Conservation (phyloP, 2,329 filamentous ascomycete genomes). For the Botrytis paeoniae region DNA sequence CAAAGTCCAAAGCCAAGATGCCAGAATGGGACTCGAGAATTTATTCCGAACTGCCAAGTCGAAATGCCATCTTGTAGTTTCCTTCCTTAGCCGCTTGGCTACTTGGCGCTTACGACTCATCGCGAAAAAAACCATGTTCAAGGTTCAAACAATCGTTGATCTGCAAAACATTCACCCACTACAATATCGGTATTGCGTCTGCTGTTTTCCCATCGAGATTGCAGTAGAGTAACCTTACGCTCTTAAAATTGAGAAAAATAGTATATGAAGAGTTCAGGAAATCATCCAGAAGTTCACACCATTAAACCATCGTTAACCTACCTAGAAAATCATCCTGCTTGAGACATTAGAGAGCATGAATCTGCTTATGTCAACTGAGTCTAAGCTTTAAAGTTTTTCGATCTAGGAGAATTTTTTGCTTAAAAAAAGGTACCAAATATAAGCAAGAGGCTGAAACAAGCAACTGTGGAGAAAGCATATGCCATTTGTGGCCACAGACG, state of each 20-base stretch:
- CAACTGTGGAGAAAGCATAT: background rate
- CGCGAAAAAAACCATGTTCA: background rate
- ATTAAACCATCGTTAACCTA: too few species aligned
- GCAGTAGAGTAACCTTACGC: background rate
- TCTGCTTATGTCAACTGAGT: background rate
- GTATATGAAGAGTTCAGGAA: background rate
- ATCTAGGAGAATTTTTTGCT: background rate
- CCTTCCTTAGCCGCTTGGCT: background rate
- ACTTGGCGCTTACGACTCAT: slow-evolving; percentile 10
- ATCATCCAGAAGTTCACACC: background rate
- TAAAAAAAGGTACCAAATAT: background rate
- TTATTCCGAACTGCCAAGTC: slow-evolving; percentile 7
- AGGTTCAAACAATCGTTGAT: background rate
- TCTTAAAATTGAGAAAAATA: background rate
- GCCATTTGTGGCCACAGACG: background rate
- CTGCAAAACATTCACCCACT: background rate
- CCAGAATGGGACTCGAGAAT: background rate
- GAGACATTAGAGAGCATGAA: background rate
- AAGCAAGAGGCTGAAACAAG: background rate
- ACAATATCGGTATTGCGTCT: background rate
- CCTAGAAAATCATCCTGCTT: too few species aligned
- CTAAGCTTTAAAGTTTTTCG: background rate
- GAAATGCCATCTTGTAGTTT: background rate
- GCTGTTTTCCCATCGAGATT: background rate
- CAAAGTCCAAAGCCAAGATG: background rate